phyloP scores from a whole-genome alignment of 495 filamentous ascomycete species.

The Xylaria nigripes region DNA sequence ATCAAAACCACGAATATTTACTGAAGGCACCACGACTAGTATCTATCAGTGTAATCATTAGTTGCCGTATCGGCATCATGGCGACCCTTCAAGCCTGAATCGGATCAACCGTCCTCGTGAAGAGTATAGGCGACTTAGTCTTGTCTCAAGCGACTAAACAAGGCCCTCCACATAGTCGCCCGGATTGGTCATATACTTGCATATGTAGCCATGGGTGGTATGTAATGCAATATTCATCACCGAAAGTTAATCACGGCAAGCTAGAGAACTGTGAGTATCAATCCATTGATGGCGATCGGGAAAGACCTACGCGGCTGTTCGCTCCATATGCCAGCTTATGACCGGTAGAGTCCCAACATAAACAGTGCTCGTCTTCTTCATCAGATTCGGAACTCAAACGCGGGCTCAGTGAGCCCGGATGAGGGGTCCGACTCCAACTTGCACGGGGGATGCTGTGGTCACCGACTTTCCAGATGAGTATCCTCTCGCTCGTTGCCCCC shows the following conservation, averaged over 20 bases:
- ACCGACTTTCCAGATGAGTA: slow-evolving; percentile 67
- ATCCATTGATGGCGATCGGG: background rate
- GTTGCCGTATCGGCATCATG: background rate
- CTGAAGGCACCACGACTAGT: background rate
- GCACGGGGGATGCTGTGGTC: slow-evolving; percentile 57
- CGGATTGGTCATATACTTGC: background rate
- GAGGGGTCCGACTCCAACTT: slow-evolving; percentile 46
- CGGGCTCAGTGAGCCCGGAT: slow-evolving; percentile 45
- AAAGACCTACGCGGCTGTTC: slow-evolving; percentile 53
- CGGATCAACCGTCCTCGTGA: background rate
- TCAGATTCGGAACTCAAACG: slow-evolving; percentile 36
- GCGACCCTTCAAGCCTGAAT: background rate
- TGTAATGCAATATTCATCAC: slow-evolving; percentile 12
- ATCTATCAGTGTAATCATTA: background rate
- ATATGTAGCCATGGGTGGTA: background rate
- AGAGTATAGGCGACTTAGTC: background rate
- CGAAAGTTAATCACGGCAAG: slow-evolving; percentile 43
- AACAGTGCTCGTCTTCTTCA: slow-evolving; percentile 45
- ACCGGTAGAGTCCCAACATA: slow-evolving; percentile 71
- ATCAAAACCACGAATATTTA: background rate
- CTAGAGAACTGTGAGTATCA: slow-evolving; percentile 19
- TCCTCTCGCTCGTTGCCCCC: slow-evolving; percentile 54
- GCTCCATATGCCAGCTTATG: slow-evolving; percentile 66
- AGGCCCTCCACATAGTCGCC: background rate
- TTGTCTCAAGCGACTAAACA: background rate